These are phyloP conservation scores for Wickerhamomyces chaumierensis DNA, from an alignment of 805 yeast species.

Conservation along the genomic window DNA sequence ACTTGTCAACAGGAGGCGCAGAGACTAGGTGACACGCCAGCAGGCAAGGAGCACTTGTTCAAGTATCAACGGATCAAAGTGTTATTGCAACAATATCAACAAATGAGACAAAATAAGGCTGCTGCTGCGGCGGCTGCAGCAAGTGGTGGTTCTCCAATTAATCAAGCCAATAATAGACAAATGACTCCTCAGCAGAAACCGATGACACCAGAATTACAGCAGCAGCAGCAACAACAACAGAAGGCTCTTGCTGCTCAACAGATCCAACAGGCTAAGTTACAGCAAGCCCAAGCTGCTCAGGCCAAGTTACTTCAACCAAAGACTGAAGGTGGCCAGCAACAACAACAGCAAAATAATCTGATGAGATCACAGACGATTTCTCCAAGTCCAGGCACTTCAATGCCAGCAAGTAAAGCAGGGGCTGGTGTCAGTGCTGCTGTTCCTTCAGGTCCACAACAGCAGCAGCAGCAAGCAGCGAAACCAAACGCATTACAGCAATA, in stretches of 20 bases:
- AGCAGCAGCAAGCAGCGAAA: slow-evolving; percentile 5
- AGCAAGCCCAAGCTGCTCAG: slow-evolving; percentile 9
- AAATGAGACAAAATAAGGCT: slow-evolving; percentile 16
- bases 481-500: slow-evolving; percentile 21
- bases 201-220: slow-evolving; percentile 1
- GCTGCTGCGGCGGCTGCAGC: too few species aligned
- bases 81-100: slow-evolving; percentile 41
- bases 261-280: too few species aligned
- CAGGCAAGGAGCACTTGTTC: slow-evolving; percentile 49
- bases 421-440: slow-evolving; percentile 4
- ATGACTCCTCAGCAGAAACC: too few species aligned
- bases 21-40: slow-evolving; percentile 48
- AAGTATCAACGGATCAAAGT: slow-evolving; percentile 57
- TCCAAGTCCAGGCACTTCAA: slow-evolving; percentile 6
- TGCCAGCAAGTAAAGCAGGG: not conserved
- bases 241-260: slow-evolving; percentile 1
- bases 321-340: slow-evolving; percentile 2
- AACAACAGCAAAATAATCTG: not conserved
- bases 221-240: slow-evolving; percentile 3
- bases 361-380: slow-evolving; percentile 7
- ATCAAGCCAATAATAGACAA: too few species aligned
- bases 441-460: slow-evolving; percentile 3
- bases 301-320: slow-evolving; percentile 3
- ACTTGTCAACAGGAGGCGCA: slow-evolving; percentile 52
- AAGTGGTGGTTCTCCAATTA: too few species aligned